phyloP scores from a whole-genome alignment of 2,329 filamentous ascomycete species.

The Pseudocercospora crystallina region DNA sequence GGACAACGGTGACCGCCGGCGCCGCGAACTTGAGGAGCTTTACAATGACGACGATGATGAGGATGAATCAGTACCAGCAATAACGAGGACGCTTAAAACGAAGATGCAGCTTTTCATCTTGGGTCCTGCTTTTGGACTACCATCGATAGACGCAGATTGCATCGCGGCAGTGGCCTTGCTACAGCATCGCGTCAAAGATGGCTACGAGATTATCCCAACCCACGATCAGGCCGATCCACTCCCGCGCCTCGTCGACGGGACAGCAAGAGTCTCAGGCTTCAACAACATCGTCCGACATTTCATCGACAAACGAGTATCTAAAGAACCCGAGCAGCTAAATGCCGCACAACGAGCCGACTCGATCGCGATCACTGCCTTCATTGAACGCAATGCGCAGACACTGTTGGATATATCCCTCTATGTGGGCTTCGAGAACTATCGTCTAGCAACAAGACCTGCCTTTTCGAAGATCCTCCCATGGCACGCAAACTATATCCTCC shows the following conservation, averaged over 20 bases:
- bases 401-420: slow-evolving; percentile 86
- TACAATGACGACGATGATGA: too few relatives aligned
- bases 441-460: slow-evolving; percentile 70
- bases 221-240: slow-evolving; percentile 28
- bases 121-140: slow-evolving; percentile 83
- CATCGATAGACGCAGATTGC: slow-evolving; percentile 90
- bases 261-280: slow-evolving; percentile 61
- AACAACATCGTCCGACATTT: slow-evolving; percentile 61
- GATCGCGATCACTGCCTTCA: slow-evolving; percentile 53
- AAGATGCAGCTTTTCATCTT: slow-evolving; percentile 75
- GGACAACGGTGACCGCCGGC: too few relatives aligned
- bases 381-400: slow-evolving; percentile 68
- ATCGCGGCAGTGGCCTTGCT: slow-evolving; percentile 80
- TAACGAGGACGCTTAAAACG: too few relatives aligned
- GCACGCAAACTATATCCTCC: slow-evolving; percentile 84
- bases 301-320: slow-evolving; percentile 24
- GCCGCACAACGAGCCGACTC: slow-evolving; percentile 35
- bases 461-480: slow-evolving; percentile 80
- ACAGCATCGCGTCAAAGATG: slow-evolving; percentile 52
- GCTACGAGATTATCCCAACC: slow-evolving; percentile 71
- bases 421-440: slow-evolving; percentile 86
- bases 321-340: not conserved
- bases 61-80: too few relatives aligned
- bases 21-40: too few relatives aligned
- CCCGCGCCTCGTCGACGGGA: slow-evolving; percentile 52